Base-by-base conservation (phyloP, 345 rosid species). In the Dipteronia dyeriana region DNA sequence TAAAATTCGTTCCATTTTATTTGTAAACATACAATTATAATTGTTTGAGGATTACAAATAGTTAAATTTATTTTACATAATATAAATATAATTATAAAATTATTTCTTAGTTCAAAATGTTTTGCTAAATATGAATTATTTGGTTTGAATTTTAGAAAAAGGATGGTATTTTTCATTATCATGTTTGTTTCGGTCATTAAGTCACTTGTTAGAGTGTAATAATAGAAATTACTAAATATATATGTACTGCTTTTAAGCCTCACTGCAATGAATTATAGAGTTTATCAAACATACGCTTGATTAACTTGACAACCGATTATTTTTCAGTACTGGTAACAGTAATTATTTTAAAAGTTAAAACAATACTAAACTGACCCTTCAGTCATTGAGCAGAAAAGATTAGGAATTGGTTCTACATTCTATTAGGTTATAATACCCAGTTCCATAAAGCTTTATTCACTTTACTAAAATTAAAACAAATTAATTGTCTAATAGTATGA, bases 391-490 rank as follows among this genome's bases (percentile, higher is more conserved):
- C 23, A 13, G 61, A 56, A 26, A 19, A 20, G 26, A 13, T 19
- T 25, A 9, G 47, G 61, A 34, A 51, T 63, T 78, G 39, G 76
- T 19, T 43, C 9, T 78, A 39, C 31, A 16, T 73, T 31, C 20
- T 38, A 65, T 26, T 66, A 5, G 60, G 41, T 23, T 3, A n/a
- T 63, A 64, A 34, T 26, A 29, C 54, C 22, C 19, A 49, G 13
- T 12, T 49, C 43, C 45, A 7, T 11, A 41, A 41, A 7, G 9
- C 45, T 41, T 41, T 19, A 56, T 11, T 56, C 14, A 49, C 22
- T 16, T 29, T 12, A 43, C 20, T 23, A 39, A 6, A 45, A 11
- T 43, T 43, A 25, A 23, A 10, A 26, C 34, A 23, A 68, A 34
- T 34, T 34, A 34, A 34, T 34, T 4, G 38, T 34, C 38, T 34